Conservation (phyloP, 805 yeast species). For the Yarrowia sp. region DNA sequence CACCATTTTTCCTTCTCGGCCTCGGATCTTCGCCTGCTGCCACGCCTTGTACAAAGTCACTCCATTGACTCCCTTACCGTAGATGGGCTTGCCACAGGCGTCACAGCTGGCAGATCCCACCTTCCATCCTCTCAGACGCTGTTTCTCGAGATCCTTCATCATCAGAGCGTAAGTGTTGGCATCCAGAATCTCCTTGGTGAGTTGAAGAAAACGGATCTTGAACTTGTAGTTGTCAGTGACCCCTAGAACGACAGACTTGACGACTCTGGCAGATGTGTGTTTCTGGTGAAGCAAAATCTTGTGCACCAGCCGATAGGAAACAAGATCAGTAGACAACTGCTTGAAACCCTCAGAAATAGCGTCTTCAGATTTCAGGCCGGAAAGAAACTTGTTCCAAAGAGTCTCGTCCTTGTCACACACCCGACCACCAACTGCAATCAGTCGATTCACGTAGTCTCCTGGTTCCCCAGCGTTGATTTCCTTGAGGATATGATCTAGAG, state of each 20-base stretch:
- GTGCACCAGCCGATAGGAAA: slow-evolving; percentile 19
- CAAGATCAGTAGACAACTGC: slow-evolving; percentile 20
- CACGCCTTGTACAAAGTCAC: slow-evolving; percentile 54
- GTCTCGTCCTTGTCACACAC: slow-evolving; percentile 26
- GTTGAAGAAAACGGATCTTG: slow-evolving; percentile 64
- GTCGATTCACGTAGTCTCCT: neutral
- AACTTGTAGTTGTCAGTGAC: slow-evolving; percentile 60
- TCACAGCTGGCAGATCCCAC: slow-evolving; percentile 65
- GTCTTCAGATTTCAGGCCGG: slow-evolving; percentile 12
- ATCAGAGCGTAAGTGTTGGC: slow-evolving; percentile 58
- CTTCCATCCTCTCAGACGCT: slow-evolving; percentile 69
- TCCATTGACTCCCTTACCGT: slow-evolving; percentile 69
- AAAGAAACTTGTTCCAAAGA: slow-evolving; percentile 27
- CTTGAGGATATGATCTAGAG: neutral
- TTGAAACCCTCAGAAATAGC: slow-evolving; percentile 13
- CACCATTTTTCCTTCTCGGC: slow-evolving; percentile 33
- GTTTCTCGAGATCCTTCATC: slow-evolving; percentile 54
- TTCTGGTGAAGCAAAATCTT: slow-evolving; percentile 40
- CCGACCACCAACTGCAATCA: slow-evolving; percentile 5
- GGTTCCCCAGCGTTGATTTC: slow-evolving; percentile 1
- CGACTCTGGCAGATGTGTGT: slow-evolving; percentile 59
- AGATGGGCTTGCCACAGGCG: slow-evolving; percentile 73
- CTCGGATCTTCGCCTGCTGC: slow-evolving; percentile 45
- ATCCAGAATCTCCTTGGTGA: slow-evolving; percentile 61
- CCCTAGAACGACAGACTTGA: slow-evolving; percentile 66